Conservation (phyloP, 129 eudicot species). For the Tagetes erecta region DNA sequence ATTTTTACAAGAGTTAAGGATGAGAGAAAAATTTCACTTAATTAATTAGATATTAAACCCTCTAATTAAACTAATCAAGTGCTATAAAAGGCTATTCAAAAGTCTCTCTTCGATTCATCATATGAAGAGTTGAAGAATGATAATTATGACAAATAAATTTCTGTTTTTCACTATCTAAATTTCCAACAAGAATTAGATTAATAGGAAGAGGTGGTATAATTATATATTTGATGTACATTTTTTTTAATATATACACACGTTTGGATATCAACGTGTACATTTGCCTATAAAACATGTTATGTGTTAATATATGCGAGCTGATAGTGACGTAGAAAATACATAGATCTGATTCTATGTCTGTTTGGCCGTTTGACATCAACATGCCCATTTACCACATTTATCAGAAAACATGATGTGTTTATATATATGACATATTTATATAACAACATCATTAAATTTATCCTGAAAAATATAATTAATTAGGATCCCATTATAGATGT, state of each 20-base stretch:
- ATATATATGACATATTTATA: not conserved
- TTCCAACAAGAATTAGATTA: too few relatives aligned
- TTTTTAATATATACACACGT: not conserved
- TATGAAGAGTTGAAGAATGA: too few relatives aligned
- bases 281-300: not conserved
- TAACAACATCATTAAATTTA: not conserved
- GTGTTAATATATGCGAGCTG: not conserved
- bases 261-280: not conserved
- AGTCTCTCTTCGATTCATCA: too few relatives aligned
- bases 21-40: too few relatives aligned
- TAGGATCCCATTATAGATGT: not conserved
- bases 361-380: not conserved
- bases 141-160: too few relatives aligned
- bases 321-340: not conserved
- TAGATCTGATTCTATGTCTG: not conserved
- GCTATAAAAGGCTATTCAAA: too few relatives aligned
- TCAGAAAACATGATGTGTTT: not conserved
- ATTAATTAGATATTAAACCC: too few relatives aligned
- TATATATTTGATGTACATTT: not conserved
- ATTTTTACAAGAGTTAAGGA: too few relatives aligned
- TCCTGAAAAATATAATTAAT: not conserved
- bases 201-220: too few relatives aligned
- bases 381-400: not conserved
- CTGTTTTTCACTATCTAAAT: too few relatives aligned
- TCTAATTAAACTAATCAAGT: too few relatives aligned